Percentiles rank a stretch among this genome's conserved stretches.
phyloP scores from a whole-genome alignment of 2,329 filamentous ascomycete genomes.

The Trichoderma endophyticum region DNA sequence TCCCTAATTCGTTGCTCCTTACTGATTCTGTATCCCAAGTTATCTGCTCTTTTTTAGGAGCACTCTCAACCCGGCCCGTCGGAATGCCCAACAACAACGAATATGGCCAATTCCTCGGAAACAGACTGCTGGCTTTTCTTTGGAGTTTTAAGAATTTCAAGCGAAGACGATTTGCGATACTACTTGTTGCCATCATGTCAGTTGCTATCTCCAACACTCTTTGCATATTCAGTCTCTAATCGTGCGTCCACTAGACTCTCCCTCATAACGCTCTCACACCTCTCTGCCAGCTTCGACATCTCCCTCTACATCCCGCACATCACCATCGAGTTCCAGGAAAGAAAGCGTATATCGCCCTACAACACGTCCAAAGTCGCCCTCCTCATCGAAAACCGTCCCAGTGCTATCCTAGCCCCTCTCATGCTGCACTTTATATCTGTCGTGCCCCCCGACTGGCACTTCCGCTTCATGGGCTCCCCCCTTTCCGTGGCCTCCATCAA shows the following conservation, averaged over 20 bases:
- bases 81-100: background rate
- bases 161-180: background rate
- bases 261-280: background rate
- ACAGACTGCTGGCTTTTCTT: background rate
- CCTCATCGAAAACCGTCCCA: constrained; percentile 51
- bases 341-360: background rate
- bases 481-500: constrained; percentile 46
- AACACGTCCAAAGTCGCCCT: constrained; percentile 54
- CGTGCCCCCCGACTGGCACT: constrained; percentile 55
- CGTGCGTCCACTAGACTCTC: background rate
- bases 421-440: constrained; percentile 56
- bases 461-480: constrained; percentile 53
- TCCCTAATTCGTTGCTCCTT: too few relatives aligned
- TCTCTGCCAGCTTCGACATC: background rate
- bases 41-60: background rate
- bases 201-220: background rate
- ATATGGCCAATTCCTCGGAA: background rate
- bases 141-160: background rate
- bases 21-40: background rate
- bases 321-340: background rate
- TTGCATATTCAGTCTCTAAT: background rate
- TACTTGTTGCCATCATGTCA: background rate
- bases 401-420: constrained; percentile 49
- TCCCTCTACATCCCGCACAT: constrained; percentile 2
- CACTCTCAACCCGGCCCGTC: background rate